Evolutionary conservation across 192 early-diverging fungal species (phyloP), one percentile per base, ranked within the genome.

Genomic region (Dimargaris xerosporica): DNA sequence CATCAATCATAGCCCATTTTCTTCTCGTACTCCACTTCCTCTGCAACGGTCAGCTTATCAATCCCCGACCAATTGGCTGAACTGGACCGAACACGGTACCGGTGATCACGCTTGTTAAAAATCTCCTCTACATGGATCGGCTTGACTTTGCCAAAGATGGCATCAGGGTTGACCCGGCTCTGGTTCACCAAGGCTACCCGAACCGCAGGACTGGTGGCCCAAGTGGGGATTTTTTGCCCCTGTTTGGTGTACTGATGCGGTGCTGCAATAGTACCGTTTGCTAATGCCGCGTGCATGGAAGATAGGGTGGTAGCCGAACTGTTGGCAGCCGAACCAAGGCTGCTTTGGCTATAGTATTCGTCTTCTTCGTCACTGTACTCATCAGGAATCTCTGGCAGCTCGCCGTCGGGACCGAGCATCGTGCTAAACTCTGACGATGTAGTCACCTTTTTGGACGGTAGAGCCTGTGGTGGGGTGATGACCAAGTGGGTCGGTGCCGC

Each of bases 161-260:
- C 68, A 31, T 77, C 75, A 0, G 75, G 75, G 42, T 77, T 77
- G 28, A 74, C 61, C 5, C 44, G 31, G 56, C 67, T 67, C 63
- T 77, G 75, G 42, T 62, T 47, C 52, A 64, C 46, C 54, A 77
- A 51, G 2, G 72, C 72, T n/a, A 54, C 50, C 5, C 67, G 62
- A 44, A 77, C 67, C 62, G 73, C 72, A 0, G 75, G 75, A 60
- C 71, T 77, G 13, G 72, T 71, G 10, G 75, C 75, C 75, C 75
- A 77, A 19, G 39, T 26, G 7, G 75, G 75, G 17, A 72, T 72
- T 1, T 34, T 28, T 17, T 59, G 47, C 25, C 47, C 47, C 47
- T 50, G 17, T 17, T 2, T 21, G 17, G 47, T 50, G 17, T 50
- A n/a, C n/a, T n/a, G n/a, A n/a, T n/a, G n/a, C n/a, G n/a, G n/a